Evolutionary conservation across 805 yeast genomes (phyloP), one percentile per base, ranked within the genome.

Genomic region (Ogataea methanolica): DNA sequence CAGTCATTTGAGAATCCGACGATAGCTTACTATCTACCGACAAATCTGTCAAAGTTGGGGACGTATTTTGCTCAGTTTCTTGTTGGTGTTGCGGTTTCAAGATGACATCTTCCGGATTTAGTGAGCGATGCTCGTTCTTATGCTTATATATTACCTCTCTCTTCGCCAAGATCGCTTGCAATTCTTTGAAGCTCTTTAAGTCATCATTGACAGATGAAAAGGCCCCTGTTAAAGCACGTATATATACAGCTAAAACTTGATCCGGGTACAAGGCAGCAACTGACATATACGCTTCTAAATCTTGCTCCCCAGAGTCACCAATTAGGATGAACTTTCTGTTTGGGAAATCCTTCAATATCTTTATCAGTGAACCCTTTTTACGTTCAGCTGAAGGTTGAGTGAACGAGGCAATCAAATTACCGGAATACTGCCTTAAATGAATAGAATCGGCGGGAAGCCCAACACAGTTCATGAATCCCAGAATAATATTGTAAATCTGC

Each of bases 251-350:
- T 21, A 76, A 53, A 0, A 94, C 72, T 51, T 80, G 84, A 4
- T 71, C 67, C 0, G 96, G 96, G 57, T 70, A 79, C 33, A 62
- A 54, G 36, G 71, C 67, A 0, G 95, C 87, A 33, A 90, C 68
- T 26, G 83, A 83, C 6, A 80, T 74, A 62, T 94, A 94, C 0
- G 97, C 96, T 60, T 95, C 99, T 39, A 92, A 70, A 68, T 94
- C 99, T 54, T 84, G 85, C 61, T 94, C 99, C 1, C 98, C 98
- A 2, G 97, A 85, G 63, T 94, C 99, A 33, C 99, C 99, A 15
- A 94, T 76, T 43, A 96, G 70, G 22, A 94, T 75, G 62, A 94
- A 92, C 58, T 78, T 82, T 53, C 91, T 82, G 1, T 78, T 51
- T 0, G 95, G 89, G 61, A 88, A 92, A 59, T 91, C 96, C 2